These are phyloP conservation scores for Triglochin maritima DNA, from an alignment of 106 monocot species.

Conservation along the genomic window DNA sequence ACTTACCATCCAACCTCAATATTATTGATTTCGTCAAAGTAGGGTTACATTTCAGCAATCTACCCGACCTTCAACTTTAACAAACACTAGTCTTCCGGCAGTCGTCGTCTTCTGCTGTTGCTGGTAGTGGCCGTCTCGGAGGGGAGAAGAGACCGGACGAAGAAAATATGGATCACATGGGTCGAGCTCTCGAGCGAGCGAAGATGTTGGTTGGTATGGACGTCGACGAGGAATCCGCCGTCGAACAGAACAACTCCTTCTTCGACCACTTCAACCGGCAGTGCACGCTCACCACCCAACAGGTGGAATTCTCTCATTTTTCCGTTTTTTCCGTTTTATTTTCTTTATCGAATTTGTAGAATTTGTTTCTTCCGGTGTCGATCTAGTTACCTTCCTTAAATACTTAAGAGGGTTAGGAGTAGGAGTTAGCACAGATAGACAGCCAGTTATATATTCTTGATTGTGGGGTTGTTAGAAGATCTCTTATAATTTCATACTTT, in stretches of 20 bases:
- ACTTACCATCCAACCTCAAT: too few relatives aligned
- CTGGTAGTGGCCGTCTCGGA: too few relatives aligned
- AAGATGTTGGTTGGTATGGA: slow-evolving; percentile 96
- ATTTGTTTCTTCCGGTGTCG: background rate
- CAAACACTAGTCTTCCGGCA: too few relatives aligned
- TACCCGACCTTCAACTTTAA: too few relatives aligned
- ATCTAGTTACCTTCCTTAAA: background rate
- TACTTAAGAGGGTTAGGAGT: background rate
- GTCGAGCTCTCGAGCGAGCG: slow-evolving; percentile 70
- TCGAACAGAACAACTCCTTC: slow-evolving; percentile 34
- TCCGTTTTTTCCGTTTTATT: background rate
- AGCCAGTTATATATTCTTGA: too few relatives aligned
- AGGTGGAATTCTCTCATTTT: slow-evolving; percentile 27
- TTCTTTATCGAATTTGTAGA: background rate
- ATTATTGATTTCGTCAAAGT: too few relatives aligned
- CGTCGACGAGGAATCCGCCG: slow-evolving; percentile 62
- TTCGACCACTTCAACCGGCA: slow-evolving; percentile 77
- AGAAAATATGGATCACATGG: slow-evolving; percentile 63
- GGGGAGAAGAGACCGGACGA: background rate
- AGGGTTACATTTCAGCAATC: too few relatives aligned
- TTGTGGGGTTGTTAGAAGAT: too few relatives aligned
- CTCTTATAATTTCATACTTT: too few relatives aligned
- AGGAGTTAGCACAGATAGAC: too few relatives aligned
- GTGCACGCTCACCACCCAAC: slow-evolving; percentile 76
- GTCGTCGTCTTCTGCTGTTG: too few relatives aligned